phyloP scores from a whole-genome alignment of 1,139 yeast species.

The Scheffersomyces segobiensis region DNA sequence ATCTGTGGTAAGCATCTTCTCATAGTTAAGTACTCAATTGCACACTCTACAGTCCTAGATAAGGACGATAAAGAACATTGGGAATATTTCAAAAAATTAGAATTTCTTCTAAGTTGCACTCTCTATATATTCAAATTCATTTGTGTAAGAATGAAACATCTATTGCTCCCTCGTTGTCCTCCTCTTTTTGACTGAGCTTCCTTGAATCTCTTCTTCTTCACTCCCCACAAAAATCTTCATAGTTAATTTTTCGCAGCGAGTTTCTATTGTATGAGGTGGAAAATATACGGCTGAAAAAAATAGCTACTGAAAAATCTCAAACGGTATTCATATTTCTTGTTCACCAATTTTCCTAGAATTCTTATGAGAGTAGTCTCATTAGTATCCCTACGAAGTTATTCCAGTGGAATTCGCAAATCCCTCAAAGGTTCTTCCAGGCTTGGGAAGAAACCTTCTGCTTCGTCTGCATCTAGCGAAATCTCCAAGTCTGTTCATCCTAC shows the following conservation, averaged over 20 bases:
- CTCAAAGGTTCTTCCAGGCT: background rate
- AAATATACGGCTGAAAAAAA: background rate
- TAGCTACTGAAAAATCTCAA: too few species aligned
- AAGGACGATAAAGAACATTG: too few species aligned
- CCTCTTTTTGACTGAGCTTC: background rate
- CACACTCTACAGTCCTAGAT: too few species aligned
- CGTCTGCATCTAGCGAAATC: background rate
- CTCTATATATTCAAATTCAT: too few species aligned
- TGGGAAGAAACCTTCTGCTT: conserved; percentile 1
- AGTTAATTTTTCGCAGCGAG: background rate
- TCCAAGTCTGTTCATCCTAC: conserved; percentile 39
- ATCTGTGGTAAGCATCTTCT: too few species aligned
- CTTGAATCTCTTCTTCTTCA: background rate
- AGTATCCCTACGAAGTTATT: background rate
- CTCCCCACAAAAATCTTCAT: background rate
- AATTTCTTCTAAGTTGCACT: too few species aligned
- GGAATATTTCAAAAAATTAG: too few species aligned
- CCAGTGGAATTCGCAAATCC: background rate
- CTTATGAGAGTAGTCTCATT: background rate
- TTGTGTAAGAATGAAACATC: too few species aligned
- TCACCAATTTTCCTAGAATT: background rate
- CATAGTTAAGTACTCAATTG: too few species aligned
- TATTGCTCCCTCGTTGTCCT: background rate
- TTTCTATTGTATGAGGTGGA: background rate
- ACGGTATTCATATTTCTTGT: too few species aligned